These are phyloP conservation scores for Orbilia ellipsospora DNA, from an alignment of 2,329 filamentous ascomycete genomes.

Conservation along the genomic window DNA sequence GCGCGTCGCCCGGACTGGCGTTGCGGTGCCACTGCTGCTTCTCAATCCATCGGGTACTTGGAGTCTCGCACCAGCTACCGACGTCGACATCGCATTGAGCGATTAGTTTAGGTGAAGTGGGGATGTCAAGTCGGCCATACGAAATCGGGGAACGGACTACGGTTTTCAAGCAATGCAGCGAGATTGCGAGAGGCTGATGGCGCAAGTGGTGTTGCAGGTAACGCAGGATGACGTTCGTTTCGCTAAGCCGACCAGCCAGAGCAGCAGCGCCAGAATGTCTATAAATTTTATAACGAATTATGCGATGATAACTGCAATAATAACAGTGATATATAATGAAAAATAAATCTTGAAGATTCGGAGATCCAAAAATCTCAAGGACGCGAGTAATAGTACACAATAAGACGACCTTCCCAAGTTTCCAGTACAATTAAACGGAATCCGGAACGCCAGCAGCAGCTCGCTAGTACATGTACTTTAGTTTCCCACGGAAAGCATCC, in stretches of 20 bases:
- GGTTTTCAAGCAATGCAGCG: neutral
- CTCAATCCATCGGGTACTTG: constrained; percentile 36
- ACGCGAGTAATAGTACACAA: constrained; percentile 16
- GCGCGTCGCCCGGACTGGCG: constrained; percentile 46
- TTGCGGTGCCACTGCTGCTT: constrained; percentile 45
- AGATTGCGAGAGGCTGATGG: constrained; percentile 28
- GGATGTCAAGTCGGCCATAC: constrained; percentile 35
- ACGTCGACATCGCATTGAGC: constrained; percentile 55
- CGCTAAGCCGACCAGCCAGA: constrained; percentile 26
- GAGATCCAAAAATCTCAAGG: constrained; percentile 1
- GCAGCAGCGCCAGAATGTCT: neutral
- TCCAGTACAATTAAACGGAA: constrained; percentile 31
- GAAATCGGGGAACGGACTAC: constrained; percentile 3
- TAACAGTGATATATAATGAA: no score
- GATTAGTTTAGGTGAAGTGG: constrained; percentile 21
- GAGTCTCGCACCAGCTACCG: constrained; percentile 44
- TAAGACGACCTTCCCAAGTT: constrained; percentile 26
- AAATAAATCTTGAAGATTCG: neutral
- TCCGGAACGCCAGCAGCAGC: constrained; percentile 41
- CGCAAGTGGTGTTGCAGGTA: constrained; percentile 38
- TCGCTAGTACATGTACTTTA: constrained; percentile 47
- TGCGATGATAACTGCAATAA: neutral
- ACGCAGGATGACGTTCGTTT: constrained; percentile 51
- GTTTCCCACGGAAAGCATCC: constrained; percentile 27
- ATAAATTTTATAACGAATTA: neutral